Evolutionary conservation across 768 basidiomycete genomes (phyloP).

Genomic region (Suillus decipiens): DNA sequence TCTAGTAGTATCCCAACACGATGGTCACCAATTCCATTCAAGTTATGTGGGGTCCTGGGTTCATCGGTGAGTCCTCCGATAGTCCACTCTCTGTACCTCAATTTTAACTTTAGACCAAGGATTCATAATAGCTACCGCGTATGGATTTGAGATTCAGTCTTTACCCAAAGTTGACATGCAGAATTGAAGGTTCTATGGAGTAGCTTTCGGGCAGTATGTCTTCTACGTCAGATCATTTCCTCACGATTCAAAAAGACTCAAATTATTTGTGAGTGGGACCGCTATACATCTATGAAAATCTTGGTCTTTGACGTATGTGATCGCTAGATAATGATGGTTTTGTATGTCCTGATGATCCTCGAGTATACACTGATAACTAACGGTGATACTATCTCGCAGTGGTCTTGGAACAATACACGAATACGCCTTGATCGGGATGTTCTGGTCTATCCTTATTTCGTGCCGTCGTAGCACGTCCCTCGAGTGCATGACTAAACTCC

Average conservation of each 20-base stretch:
- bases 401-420: not conserved
- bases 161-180: not conserved
- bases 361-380: not conserved
- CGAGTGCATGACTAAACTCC: not conserved
- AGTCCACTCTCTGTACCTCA: not conserved
- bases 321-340: not conserved
- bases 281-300: too few species aligned
- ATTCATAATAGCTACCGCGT: conserved; percentile 16
- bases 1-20: not conserved
- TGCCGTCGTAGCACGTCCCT: not conserved
- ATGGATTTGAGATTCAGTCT: conserved; percentile 1
- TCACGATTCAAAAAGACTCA: conserved; percentile 15
- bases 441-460: conserved; percentile 7
- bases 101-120: conserved; percentile 12
- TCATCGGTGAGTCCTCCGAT: conserved; percentile 18
- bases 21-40: conserved; percentile 12
- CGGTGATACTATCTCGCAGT: not conserved
- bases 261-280: conserved; percentile 15
- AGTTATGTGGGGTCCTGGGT: conserved; percentile 17
- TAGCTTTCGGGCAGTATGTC: conserved; percentile 19
- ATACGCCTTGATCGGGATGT: conserved; percentile 5
- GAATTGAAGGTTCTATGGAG: conserved; percentile 22
- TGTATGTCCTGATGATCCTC: not conserved
- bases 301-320: not conserved
- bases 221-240: conserved; percentile 24